Base-by-base conservation (phyloP, 768 basidiomycete species). In the Lactarius psammicola region DNA sequence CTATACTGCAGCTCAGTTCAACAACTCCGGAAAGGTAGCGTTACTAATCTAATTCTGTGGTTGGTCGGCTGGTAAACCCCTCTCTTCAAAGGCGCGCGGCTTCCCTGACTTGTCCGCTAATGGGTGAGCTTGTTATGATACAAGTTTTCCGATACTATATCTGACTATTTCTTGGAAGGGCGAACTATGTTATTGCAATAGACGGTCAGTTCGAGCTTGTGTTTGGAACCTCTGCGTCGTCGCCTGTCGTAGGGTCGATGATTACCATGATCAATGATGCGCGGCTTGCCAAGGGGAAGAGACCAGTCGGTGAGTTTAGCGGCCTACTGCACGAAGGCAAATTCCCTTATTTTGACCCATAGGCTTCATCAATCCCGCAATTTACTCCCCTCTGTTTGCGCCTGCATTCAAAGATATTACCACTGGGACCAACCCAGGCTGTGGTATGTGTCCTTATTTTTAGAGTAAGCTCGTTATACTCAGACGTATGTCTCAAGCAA, bases 361-460 rank as follows among this genome's bases (percentile, higher is more conserved):
- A 60, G 56, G 76, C 9, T 77, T 75, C 71, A 82, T 90, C 67
- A 90, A 90, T 71, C 88, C 88, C 42, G 85, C 87, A 38, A 69
- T 72, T 28, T 73, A 74, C 63, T 68, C 68, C 2, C 42, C 46
- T 8, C 26, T 31, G 3, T 73, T 74, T 64, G 30, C 55, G 17
- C 17, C 20, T 11, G 73, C 69, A 23, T 74, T 74, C 66, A 68
- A 75, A 40, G 74, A 74, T 44, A 73, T 75, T 31, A 73, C 68
- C 40, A 58, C n/a, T 11, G 74, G 74, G 3, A 64, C 61, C 6
- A 74, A 71, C 59, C 67, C 64, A 51, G 72, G 73, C 36, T 70
- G 69, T 55, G 59, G 68, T 69, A 54, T 4, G 66, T 60, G 30
- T 18, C 6, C 49, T 55, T 36, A 57, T 23, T 51, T 7, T 26